phyloP scores from a whole-genome alignment of 331 rosid genomes.

The Malus hybrid region DNA sequence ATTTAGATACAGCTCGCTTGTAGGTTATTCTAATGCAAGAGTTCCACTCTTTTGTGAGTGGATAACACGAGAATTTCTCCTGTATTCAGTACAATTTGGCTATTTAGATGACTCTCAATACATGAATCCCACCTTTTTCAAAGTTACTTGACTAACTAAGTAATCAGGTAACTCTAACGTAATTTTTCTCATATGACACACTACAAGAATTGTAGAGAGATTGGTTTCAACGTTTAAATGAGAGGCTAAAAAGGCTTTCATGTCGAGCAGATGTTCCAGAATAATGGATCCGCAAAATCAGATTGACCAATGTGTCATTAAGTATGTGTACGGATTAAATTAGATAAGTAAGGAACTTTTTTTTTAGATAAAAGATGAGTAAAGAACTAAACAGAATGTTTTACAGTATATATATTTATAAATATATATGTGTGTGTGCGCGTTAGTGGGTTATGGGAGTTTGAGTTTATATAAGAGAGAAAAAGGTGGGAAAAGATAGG shows the following conservation, averaged over 20 bases:
- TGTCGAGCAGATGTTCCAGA: conserved; percentile 22
- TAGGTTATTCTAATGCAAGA: too few relatives aligned
- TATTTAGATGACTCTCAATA: too few relatives aligned
- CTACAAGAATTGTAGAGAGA: conserved; percentile 19
- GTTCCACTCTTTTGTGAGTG: too few relatives aligned
- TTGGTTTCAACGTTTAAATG: conserved; percentile 25
- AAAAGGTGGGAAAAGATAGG: conserved; percentile 14
- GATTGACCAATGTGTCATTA: conserved; percentile 27
- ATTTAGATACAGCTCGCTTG: too few relatives aligned
- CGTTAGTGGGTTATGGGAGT: conserved; percentile 25
- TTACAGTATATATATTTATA: neutral
- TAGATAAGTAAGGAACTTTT: neutral
- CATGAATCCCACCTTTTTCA: too few relatives aligned
- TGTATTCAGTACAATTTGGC: too few relatives aligned
- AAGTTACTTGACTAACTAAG: too few relatives aligned
- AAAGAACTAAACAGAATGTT: conserved; percentile 40
- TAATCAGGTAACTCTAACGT: too few relatives aligned
- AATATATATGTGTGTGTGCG: neutral
- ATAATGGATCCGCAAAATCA: conserved; percentile 24
- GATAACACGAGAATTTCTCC: too few relatives aligned
- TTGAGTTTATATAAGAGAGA: conserved; percentile 8
- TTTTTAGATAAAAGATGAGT: neutral
- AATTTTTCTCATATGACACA: too few relatives aligned
- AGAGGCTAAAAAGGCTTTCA: conserved; percentile 17
- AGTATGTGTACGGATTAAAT: neutral